Percentiles rank a stretch among this genome's conserved stretches.
phyloP scores from a whole-genome alignment of 768 basidiomycete species.

The Lyophyllum atratum region DNA sequence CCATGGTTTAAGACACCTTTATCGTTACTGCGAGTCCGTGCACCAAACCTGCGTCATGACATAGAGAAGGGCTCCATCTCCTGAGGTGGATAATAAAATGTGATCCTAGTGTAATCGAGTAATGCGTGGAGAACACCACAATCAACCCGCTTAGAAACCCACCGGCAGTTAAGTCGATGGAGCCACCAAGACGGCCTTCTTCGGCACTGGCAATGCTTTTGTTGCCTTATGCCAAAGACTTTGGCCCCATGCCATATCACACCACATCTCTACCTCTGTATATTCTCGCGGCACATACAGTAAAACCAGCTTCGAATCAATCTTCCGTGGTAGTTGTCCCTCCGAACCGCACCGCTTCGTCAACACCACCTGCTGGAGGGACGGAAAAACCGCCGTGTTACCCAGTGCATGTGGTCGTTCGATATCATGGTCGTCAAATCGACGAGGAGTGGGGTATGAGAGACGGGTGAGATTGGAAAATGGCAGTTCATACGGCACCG shows the following conservation, averaged over 20 bases:
- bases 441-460: constrained; percentile 24
- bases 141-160: no score
- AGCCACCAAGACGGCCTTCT: no score
- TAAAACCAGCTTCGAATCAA: constrained; percentile 24
- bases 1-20: no score
- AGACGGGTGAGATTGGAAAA: constrained; percentile 30
- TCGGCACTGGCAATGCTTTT: constrained; percentile 12
- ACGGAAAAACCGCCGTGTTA: constrained; percentile 25
- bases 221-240: constrained; percentile 33
- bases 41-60: no score
- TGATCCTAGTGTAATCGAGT: no score
- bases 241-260: constrained; percentile 27
- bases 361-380: constrained; percentile 31
- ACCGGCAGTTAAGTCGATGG: no score
- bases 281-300: constrained; percentile 27
- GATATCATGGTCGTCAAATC: constrained; percentile 15
- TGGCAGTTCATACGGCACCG: constrained; percentile 21
- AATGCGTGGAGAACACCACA: no score
- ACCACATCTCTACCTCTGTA: constrained; percentile 40
- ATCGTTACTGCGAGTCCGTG: no score
- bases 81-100: no score
- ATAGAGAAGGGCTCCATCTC: no score
- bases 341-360: constrained; percentile 26
- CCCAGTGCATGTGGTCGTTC: constrained; percentile 21
- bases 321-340: constrained; percentile 22